A percentile compares a stretch with the other conserved stretches of the same genome.
phyloP scores from a whole-genome alignment of 192 early-diverging fungal species.

The Jimgerdemannia flammicorona region DNA sequence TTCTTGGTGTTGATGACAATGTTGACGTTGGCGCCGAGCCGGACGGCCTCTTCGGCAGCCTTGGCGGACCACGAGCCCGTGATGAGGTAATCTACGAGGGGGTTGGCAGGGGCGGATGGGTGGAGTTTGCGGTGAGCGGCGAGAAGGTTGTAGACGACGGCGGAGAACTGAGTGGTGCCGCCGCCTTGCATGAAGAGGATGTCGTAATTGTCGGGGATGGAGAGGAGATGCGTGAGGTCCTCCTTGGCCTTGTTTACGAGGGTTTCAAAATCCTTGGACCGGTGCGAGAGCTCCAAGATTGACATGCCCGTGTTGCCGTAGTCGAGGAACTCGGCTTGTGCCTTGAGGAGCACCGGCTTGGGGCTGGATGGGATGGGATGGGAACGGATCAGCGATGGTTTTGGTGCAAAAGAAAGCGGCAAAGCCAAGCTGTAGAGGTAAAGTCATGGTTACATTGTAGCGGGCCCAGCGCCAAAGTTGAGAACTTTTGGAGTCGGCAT shows the following conservation, averaged over 20 bases:
- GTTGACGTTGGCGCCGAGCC: constrained; percentile 78
- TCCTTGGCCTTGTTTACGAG: constrained; percentile 73
- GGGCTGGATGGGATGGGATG: constrained; percentile 40
- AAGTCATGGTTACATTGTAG: constrained; percentile 52
- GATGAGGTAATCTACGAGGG: constrained; percentile 84
- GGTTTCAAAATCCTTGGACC: constrained; percentile 75
- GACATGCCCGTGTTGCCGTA: constrained; percentile 84
- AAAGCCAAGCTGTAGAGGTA: not conserved
- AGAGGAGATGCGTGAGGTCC: constrained; percentile 65
- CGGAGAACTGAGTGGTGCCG: constrained; percentile 88
- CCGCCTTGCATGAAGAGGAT: constrained; percentile 96
- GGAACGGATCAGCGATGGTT: not conserved
- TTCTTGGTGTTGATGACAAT: constrained; percentile 73
- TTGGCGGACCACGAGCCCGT: constrained; percentile 91
- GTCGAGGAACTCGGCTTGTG: constrained; percentile 80
- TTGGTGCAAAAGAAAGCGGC: not conserved
- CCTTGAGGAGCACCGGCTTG: constrained; percentile 71
- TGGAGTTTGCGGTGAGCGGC: constrained; percentile 45
- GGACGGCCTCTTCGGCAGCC: constrained; percentile 79
- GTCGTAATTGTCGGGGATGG: constrained; percentile 87
- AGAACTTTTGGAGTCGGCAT: constrained; percentile 29
- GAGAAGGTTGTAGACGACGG: constrained; percentile 86
- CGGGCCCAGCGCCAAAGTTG: constrained; percentile 93
- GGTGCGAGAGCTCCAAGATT: constrained; percentile 95
- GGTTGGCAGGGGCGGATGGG: constrained; percentile 20